These are phyloP conservation scores for Myriosclerotinia scirpicola DNA, from an alignment of 2,329 filamentous ascomycete species.

Conservation along the genomic window DNA sequence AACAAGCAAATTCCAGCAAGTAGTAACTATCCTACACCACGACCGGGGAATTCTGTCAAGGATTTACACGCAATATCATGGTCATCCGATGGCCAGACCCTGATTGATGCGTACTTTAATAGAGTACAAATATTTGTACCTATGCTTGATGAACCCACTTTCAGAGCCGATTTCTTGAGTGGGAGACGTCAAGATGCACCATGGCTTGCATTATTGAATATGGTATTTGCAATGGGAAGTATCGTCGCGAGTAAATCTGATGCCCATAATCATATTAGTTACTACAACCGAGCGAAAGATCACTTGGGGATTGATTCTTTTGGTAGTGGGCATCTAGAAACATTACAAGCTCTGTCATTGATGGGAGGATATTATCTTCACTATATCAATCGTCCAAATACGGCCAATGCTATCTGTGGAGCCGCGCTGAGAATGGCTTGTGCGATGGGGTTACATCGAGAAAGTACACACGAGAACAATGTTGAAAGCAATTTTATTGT, in stretches of 20 bases:
- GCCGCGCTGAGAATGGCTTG: conserved; percentile 73
- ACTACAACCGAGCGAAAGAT: conserved; percentile 67
- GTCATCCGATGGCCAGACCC: conserved; percentile 64
- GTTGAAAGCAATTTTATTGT: conserved; percentile 44
- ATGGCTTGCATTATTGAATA: conserved; percentile 73
- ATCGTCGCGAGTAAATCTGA: conserved; percentile 62
- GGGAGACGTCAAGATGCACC: conserved; percentile 63
- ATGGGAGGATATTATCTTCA: conserved; percentile 77
- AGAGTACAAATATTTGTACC: conserved; percentile 71
- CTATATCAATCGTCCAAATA: conserved; percentile 74
- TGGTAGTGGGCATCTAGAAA: conserved; percentile 70
- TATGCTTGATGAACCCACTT: conserved; percentile 70
- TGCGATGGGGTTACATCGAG: conserved; percentile 69
- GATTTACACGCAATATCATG: conserved; percentile 48
- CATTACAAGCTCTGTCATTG: conserved; percentile 67
- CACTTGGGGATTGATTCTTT: conserved; percentile 67
- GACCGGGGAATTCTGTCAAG: conserved; percentile 42
- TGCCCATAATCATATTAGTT: conserved; percentile 67
- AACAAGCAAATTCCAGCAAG: conserved; percentile 31
- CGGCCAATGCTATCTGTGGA: conserved; percentile 71
- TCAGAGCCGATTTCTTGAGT: conserved; percentile 64
- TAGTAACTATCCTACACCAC: conserved; percentile 37
- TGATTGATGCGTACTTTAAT: conserved; percentile 76
- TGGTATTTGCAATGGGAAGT: conserved; percentile 74
- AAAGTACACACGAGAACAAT: conserved; percentile 46